Base-by-base conservation (phyloP, 164 flowering plant genomes). In the Sedum album region DNA sequence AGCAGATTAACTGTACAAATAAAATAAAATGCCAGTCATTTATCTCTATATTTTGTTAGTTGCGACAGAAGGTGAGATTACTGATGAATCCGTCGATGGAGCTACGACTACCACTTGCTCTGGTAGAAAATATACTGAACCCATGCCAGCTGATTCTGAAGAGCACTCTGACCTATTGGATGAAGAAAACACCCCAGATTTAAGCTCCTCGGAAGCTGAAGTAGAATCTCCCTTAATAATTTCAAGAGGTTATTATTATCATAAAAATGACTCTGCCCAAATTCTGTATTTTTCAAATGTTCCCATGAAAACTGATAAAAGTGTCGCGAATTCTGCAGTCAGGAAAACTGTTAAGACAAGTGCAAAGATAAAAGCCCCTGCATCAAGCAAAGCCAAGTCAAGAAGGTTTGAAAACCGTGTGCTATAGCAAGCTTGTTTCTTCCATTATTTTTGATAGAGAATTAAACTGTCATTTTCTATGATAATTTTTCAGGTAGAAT, bases 31-130 rank as follows among this genome's bases (percentile, higher is more conserved):
- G 38, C 38, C n/a, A 35, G 38, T 3, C 7, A 35, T 35, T 35
- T 3, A 41, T 13, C 46, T 41, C 46, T 41, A 67, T 7, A 41
- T 48, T 42, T 72, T 73, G 61, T 26, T 10, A 28, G 18, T 57
- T 4, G 71, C 74, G 36, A 66, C 78, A 80, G 83, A 77, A 57
- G 79, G 83, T n/a, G 92, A 85, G 78, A 82, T 83, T 33, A 72
- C 77, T 65, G 80, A 85, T 75, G 73, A 81, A 0, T 69, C 78
- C 30, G 31, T 46, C 20, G 87, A 80, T 65, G 80, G 21, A 53
- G 66, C 36, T 46, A 60, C 73, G 13, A 57, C 62, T 17, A 11
- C 33, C 31, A 57, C 62, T 35, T 65, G 64, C 21, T 78, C 68
- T 39, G 17, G 26, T 62, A 49, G 66, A 36, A 74, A 69, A 42